A percentile compares a stretch with the other conserved stretches of the same genome.
These are phyloP conservation scores for Guyanaporus albipodus DNA, from an alignment of 768 basidiomycete genomes.

Conservation along the genomic window DNA sequence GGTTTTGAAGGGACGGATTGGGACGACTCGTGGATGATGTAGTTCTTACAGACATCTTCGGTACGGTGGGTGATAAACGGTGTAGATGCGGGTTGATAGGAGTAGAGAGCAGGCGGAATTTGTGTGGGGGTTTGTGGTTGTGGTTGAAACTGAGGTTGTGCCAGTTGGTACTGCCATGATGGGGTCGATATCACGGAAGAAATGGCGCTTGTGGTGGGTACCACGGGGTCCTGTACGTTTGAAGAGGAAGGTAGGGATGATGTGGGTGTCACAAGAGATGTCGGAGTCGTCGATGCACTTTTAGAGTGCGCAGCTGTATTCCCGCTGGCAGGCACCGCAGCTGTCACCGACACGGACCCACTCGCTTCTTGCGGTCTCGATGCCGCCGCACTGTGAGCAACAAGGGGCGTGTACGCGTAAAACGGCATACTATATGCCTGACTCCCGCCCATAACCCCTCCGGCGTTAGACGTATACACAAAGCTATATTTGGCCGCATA, in stretches of 20 bases:
- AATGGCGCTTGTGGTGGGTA: not conserved
- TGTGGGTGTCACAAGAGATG: not conserved
- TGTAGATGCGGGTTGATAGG: conserved; percentile 9
- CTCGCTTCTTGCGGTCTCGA: conserved; percentile 9
- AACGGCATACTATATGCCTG: conserved; percentile 26
- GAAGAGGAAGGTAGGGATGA: not conserved
- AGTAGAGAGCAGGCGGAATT: conserved; percentile 4
- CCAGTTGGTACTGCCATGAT: conserved; percentile 2
- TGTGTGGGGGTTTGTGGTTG: not conserved
- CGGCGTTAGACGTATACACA: conserved; percentile 14
- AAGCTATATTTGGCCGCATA: conserved; percentile 20
- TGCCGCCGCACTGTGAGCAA: conserved; percentile 5
- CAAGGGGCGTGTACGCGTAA: conserved; percentile 21
- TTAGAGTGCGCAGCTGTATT: not conserved
- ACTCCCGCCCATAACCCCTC: conserved; percentile 9
- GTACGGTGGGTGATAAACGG: conserved; percentile 30
- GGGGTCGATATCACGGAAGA: not conserved
- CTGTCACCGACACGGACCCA: not conserved
- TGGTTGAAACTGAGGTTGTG: not conserved
- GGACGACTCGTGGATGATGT: conserved; percentile 60
- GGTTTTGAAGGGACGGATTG: conserved; percentile 49
- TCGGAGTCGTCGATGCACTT: not conserved
- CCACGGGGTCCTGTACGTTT: not conserved
- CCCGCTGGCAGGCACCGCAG: not conserved
- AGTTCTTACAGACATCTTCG: conserved; percentile 61